Evolutionary conservation across 106 monocot genomes (phyloP), one percentile per base, ranked within the genome.

Genomic region (Dactylorhiza incarnata): DNA sequence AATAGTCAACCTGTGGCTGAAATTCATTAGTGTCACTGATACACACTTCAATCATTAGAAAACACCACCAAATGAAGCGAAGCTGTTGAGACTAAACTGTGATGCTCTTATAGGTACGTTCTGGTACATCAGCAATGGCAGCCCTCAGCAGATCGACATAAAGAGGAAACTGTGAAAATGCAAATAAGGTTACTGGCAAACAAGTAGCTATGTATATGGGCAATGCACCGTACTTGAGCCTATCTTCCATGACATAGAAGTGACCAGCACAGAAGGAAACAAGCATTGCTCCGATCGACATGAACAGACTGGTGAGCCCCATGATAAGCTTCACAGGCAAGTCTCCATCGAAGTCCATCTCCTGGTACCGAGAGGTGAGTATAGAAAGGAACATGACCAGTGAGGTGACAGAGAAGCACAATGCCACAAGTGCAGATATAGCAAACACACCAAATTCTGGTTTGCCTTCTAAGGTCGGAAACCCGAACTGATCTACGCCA

Each of bases 361-460:
- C 76, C 53, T 75, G 54, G 52, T 58, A 75, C 6, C 69, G 69
- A 23, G 80, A 81, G 13, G 75, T 81, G 9, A 81, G 81, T 14
- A 81, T 70, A 15, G 81, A 23, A 17, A 81, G 81, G 75, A 81
- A 81, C 68, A 55, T 81, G 20, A 76, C 3, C 29, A 81, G 44
- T n/a, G 80, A 74, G 62, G 80, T 74, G 0, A 80, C 74, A 3
- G 80, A 80, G 52, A 80, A 80, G 81, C 75, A 81, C 8, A 81
- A 55, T 0, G 81, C 81, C 13, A 76, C 54, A 2, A 81, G 68
- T 20, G 81, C 22, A 5, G 81, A 52, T 14, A 81, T 45, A 54
- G 81, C 70, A 6, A 81, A 75, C 23, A 70, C 25, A 43, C 44
- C 25, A 52, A 81, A 81, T 26, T 44, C 55, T 10, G 46, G 68